A percentile compares a stretch with the other conserved stretches of the same genome.
phyloP scores from a whole-genome alignment of 768 basidiomycete genomes.

The Rhizopogon vesiculosus region DNA sequence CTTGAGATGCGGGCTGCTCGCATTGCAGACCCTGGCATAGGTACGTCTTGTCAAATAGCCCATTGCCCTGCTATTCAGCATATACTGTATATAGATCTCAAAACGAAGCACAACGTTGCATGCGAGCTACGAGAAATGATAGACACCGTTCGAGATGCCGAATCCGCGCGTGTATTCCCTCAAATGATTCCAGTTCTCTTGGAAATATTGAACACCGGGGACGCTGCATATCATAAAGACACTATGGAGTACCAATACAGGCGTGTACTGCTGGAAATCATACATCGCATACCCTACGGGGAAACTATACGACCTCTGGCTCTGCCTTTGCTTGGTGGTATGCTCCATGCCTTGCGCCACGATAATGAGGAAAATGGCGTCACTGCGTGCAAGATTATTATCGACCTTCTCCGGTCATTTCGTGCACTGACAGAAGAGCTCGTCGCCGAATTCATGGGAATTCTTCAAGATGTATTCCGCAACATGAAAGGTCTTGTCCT shows the following conservation, averaged over 20 bases:
- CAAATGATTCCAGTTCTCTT: slow-evolving; percentile 71
- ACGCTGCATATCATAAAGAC: slow-evolving; percentile 64
- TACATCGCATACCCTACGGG: slow-evolving; percentile 80
- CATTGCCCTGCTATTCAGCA: background rate
- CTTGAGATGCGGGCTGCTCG: slow-evolving; percentile 68
- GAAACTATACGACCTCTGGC: slow-evolving; percentile 74
- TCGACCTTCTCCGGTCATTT: slow-evolving; percentile 82
- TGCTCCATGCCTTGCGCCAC: slow-evolving; percentile 77
- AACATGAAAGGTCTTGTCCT: slow-evolving; percentile 71
- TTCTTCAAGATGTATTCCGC: slow-evolving; percentile 74
- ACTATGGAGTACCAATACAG: slow-evolving; percentile 77
- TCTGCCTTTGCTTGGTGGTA: slow-evolving; percentile 64
- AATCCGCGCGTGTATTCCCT: slow-evolving; percentile 63
- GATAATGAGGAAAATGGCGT: slow-evolving; percentile 98
- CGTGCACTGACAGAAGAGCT: slow-evolving; percentile 68
- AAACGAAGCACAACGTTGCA: slow-evolving; percentile 65
- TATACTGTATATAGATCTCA: slow-evolving; percentile 47
- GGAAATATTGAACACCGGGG: slow-evolving; percentile 65
- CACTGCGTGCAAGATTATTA: slow-evolving; percentile 84
- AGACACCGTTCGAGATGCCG: slow-evolving; percentile 72
- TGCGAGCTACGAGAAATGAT: slow-evolving; percentile 78
- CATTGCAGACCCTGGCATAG: slow-evolving; percentile 72
- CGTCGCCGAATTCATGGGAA: slow-evolving; percentile 71
- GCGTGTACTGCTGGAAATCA: slow-evolving; percentile 79
- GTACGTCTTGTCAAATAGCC: slow-evolving; percentile 30